Percentiles rank a stretch among this genome's conserved stretches.
phyloP scores from a whole-genome alignment of 2,329 filamentous ascomycete species.

The Colletotrichum liriopes region DNA sequence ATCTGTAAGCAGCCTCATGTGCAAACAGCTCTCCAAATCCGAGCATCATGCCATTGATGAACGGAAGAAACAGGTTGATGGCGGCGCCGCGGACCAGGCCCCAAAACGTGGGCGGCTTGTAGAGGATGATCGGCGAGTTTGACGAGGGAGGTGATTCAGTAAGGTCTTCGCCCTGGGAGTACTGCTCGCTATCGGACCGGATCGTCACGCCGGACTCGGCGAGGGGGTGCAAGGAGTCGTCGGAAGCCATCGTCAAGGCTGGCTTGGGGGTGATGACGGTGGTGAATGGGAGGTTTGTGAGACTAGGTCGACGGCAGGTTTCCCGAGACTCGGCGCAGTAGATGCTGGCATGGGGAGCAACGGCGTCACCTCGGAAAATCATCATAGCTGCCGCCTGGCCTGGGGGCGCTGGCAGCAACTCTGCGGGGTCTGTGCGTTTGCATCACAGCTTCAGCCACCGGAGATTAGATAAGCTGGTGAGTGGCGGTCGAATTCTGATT shows the following conservation, averaged over 20 bases:
- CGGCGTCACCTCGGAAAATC: conserved; percentile 42
- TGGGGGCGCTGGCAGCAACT: background rate
- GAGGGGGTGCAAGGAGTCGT: conserved; percentile 65
- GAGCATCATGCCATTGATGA: conserved; percentile 98
- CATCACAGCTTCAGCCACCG: conserved; percentile 13
- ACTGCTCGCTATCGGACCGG: conserved; percentile 87
- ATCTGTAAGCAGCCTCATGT: conserved; percentile 92
- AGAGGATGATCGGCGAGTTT: conserved; percentile 83
- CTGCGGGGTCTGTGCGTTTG: conserved; percentile 12
- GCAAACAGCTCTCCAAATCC: conserved; percentile 98
- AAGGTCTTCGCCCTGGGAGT: conserved; percentile 77
- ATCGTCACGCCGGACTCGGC: conserved; percentile 83
- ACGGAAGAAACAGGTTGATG: conserved; percentile 95
- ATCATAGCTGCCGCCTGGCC: conserved; percentile 12
- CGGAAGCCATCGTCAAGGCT: conserved; percentile 65
- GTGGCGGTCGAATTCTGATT: background rate
- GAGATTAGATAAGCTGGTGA: conserved; percentile 6
- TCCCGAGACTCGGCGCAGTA: conserved; percentile 33
- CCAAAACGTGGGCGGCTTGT: conserved; percentile 91
- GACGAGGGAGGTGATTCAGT: conserved; percentile 74
- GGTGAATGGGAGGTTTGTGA: conserved; percentile 6
- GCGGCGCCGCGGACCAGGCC: conserved; percentile 88
- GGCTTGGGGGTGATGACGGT: background rate
- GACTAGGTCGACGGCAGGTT: conserved; percentile 25
- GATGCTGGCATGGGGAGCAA: conserved; percentile 24